Evolutionary conservation across 495 filamentous ascomycete genomes (phyloP).

Genomic region (Penicillium samsonianum): DNA sequence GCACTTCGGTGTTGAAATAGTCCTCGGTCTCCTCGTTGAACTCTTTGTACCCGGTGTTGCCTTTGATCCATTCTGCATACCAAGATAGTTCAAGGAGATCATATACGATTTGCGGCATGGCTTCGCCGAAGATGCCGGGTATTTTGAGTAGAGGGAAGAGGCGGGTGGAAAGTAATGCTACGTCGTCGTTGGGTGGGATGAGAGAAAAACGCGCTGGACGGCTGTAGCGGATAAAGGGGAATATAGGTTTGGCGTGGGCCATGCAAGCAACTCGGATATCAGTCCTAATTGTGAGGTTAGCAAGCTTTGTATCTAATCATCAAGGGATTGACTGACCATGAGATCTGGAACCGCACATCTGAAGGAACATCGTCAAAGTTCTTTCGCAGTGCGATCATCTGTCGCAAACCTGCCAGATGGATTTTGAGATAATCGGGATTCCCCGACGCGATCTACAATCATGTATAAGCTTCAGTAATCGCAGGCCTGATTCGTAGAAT

Average conservation of each 20-base stretch:
- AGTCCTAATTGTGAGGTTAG: constrained; percentile 35
- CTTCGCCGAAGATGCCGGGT: constrained; percentile 42
- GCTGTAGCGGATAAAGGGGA: constrained; percentile 44
- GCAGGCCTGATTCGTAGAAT: background rate
- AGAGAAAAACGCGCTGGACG: constrained; percentile 41
- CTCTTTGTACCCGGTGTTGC: constrained; percentile 31
- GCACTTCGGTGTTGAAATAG: constrained; percentile 51
- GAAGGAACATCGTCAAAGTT: constrained; percentile 45
- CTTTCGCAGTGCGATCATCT: constrained; percentile 49
- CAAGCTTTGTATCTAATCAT: background rate
- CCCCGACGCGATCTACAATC: constrained; percentile 43
- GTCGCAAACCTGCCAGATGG: constrained; percentile 48
- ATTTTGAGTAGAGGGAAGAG: constrained; percentile 41
- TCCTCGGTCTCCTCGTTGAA: constrained; percentile 45
- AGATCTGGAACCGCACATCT: constrained; percentile 48
- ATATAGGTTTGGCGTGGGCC: constrained; percentile 47
- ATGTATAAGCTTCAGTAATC: background rate
- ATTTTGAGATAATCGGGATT: constrained; percentile 49
- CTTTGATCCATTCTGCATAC: constrained; percentile 49
- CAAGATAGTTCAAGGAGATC: constrained; percentile 44
- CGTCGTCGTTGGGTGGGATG: constrained; percentile 38
- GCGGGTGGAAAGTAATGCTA: constrained; percentile 38
- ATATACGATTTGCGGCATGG: constrained; percentile 37
- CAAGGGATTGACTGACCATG: constrained; percentile 38
- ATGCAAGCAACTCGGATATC: constrained; percentile 52